phyloP scores from a whole-genome alignment of 257 asterid species.

The Scutellaria barbata region DNA sequence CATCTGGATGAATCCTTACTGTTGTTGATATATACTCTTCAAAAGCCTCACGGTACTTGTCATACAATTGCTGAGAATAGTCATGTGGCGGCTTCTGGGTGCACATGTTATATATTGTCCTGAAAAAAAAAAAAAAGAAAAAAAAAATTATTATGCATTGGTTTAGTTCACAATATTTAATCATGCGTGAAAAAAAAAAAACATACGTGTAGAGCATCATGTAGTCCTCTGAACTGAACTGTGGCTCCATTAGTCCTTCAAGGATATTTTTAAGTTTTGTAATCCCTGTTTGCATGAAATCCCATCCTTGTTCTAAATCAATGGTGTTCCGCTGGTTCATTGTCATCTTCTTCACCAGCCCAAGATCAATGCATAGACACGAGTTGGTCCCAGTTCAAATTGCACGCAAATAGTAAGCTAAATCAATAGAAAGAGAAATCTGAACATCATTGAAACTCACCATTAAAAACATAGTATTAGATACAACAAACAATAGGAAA shows the following conservation, averaged over 20 bases:
- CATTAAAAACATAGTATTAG: background rate
- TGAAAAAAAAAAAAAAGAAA: slow-evolving; percentile 34
- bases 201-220: slow-evolving; percentile 95
- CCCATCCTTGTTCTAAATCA: slow-evolving; percentile 95
- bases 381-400: slow-evolving; percentile 27
- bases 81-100: slow-evolving; percentile 98
- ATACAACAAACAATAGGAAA: slow-evolving; percentile 1
- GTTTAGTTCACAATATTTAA: background rate
- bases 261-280: slow-evolving; percentile 83
- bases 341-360: slow-evolving; percentile 49
- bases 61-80: slow-evolving; percentile 94
- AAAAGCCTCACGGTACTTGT: slow-evolving; percentile 86
- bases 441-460: slow-evolving; percentile 4
- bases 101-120: slow-evolving; percentile 97
- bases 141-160: too few relatives aligned
- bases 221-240: slow-evolving; percentile 90
- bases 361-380: slow-evolving; percentile 35
- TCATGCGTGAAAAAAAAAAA: background rate
- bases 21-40: slow-evolving; percentile 78
- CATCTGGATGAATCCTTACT: slow-evolving; percentile 62
- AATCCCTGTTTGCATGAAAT: slow-evolving; percentile 85
- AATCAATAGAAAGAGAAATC: slow-evolving; percentile 14
- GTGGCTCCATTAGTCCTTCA: slow-evolving; percentile 88
- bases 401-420: slow-evolving; percentile 12
- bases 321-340: slow-evolving; percentile 75